Base-by-base conservation (phyloP, 371 early-diverging fungal species). In the Lichtheimia ramosa region DNA sequence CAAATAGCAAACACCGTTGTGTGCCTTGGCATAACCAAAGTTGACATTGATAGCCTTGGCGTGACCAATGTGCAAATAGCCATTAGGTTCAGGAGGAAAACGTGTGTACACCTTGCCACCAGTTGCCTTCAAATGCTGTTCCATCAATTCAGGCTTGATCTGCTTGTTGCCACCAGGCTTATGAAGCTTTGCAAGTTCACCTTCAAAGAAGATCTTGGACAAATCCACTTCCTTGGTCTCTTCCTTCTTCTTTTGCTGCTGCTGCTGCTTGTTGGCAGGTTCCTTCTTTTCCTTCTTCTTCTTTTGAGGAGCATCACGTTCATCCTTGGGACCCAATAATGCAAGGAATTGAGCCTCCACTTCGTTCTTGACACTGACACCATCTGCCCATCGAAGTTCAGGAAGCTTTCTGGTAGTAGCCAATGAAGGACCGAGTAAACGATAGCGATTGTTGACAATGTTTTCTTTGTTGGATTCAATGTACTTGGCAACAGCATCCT, bases 21-120 rank as follows among this genome's bases (percentile, higher is more conserved):
- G 91, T 13, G 93, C 93, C 63, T 90, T 85, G 34, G 98, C 99
- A 68, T 96, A 99, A 56, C 96, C 97, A 87, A 99, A 99, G 77
- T 95, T 97, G 70, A 99, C 88, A 75, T 99, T 99, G 83, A 99
- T 95, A 40, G 99, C 99, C 81, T 99, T 99, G 51, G 99, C 99
- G 74, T 99, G 99, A 55, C 99, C 99, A 78, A 99, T 98, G 73
- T 99, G 99, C 54, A 89, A 73, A 79, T 89, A 96, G 15, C 99
- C 99, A 71, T 98, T 99, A 56, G 99, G 99, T 82, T 99, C 99
- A 46, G 99, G 99, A 18, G 99, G 99, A 84, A 99, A 99, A 51
- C 99, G 94, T 2, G 99, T 99, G 23, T 97, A 75, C 2, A 99
- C 99, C 69, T 88, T 90, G 7, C 97, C 96, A 51, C 92, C 93